Evolutionary conservation across 139 green algal genomes (phyloP), one percentile per base, ranked within the genome.

Genomic region (Closterium sp.): DNA sequence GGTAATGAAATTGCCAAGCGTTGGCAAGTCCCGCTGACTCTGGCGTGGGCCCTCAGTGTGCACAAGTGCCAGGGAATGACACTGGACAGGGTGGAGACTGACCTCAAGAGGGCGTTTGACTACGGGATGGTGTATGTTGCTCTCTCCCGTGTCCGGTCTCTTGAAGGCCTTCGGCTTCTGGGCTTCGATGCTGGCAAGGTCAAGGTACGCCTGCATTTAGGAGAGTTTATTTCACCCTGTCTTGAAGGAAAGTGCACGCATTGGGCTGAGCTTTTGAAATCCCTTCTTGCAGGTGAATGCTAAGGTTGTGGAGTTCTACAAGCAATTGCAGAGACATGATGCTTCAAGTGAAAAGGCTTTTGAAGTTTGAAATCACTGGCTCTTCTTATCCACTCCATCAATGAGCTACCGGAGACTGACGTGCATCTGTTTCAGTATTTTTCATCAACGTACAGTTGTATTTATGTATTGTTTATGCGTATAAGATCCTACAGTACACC

Each of bases 41-140:
- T 97, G 33, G 96, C 91, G 16, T 97, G 96, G 96, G 96, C 96
- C 16, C 87, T 97, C 84, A 94, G 87, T 66, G 91, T 97, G 84
- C 96, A 97, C 93, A 97, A 97, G 92, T 95, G 84, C 31, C 96
- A 97, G 89, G 96, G 96, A 33, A 95, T 97, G 95, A 97, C 95
- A 6, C 87, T 97, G n/a, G 96, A 97, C 92, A 35, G 87, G n/a
- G 34, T 93, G 32, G 55, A 93, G 43, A 87, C 94, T 25, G 90
- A 88, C 86, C 89, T 97, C 28, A 88, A 92, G 25, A 88, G 90
- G 0, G 93, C 94, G 1, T 97, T 97, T 90, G 96, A 96, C 88
- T 87, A 94, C 16, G 96, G 96, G 34, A 96, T 96, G 95, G 94
- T 95, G 4, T 97, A 97, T 88, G 96, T 97, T 28, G 96, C 96